Base-by-base conservation (phyloP, 495 filamentous ascomycete genomes). In the Neurospora pannonica region DNA sequence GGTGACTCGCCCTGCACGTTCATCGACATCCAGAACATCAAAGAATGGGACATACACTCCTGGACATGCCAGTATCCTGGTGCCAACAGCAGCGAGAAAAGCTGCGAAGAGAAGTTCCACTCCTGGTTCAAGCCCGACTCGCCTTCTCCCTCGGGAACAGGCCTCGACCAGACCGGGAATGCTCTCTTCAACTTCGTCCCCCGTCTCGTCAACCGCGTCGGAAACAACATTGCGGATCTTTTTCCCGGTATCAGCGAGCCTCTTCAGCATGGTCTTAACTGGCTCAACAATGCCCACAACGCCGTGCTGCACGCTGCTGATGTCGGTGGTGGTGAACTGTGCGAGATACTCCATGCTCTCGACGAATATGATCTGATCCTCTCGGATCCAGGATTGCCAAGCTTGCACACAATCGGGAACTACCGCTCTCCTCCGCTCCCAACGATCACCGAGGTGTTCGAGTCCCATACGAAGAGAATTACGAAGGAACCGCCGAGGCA, bases 41-140 rank as follows among this genome's bases (percentile, higher is more conserved):
- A 39, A 2, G 70, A 62, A 11, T 75, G 77, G 73, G 37, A 71
- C 19, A 72, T 60, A 21, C 67, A 74, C 13, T 71, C 75, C 6
- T 79, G 77, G 73, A 73, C 48, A 0, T 79, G 78, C 70, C 70
- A 77, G 21, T 74, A 73, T 38, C 78, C 78, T 1, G 78, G 77
- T 0, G 74, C 34, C 31, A 71, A 78, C 17, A 78, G 74, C 70
- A 54, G 38, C 10, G 75, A 75, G 72, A 75, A 75, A 38, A 31
- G 19, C 17, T 79, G 76, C 38, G 73, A 78, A 31, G 40, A 31
- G 24, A 43, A 71, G 1, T 75, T 78, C 5, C 42, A 74, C 17
- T 39, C 43, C 15, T 79, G 78, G 78, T 72, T 79, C 31, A 70
- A 72, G 10, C 70, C 71, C 5, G 37, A 60, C n/a, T 54, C 71